These are phyloP conservation scores for Tulasnella sp. DNA, from an alignment of 768 basidiomycete genomes.

Conservation along the genomic window DNA sequence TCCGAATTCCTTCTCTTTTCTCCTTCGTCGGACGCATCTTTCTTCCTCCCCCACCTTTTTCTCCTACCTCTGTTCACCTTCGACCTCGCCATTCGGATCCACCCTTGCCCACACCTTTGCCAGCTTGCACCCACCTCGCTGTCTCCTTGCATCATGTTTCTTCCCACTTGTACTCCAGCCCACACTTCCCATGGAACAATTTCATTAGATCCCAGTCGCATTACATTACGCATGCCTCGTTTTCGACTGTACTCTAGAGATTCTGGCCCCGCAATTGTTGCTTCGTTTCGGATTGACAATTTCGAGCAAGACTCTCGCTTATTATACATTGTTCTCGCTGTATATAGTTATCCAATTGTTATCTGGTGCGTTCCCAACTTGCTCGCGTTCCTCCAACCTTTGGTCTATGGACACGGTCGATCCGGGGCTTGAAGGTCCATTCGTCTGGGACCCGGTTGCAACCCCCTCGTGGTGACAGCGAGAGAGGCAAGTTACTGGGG, in stretches of 20 bases:
- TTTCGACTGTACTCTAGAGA: not conserved
- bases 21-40: not conserved
- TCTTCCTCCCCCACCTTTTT: not conserved
- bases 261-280: not conserved
- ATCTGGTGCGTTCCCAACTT: not conserved
- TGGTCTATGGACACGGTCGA: not conserved
- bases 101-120: not conserved
- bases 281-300: not conserved
- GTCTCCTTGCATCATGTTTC: not conserved
- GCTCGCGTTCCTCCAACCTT: not conserved
- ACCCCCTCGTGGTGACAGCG: not conserved
- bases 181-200: constrained; percentile 3
- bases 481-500: not conserved
- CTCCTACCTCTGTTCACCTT: not conserved
- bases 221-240: constrained; percentile 6
- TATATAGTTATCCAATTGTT: constrained; percentile 7
- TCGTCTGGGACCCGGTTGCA: not conserved
- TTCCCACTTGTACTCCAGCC: not conserved
- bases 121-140: not conserved
- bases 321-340: not conserved
- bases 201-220: not conserved
- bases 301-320: not conserved
- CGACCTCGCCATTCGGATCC: not conserved
- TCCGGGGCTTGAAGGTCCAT: not conserved
- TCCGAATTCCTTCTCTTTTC: not conserved